These are phyloP conservation scores for Phaffomyces thermotolerans DNA, from an alignment of 805 yeast species.

Conservation along the genomic window DNA sequence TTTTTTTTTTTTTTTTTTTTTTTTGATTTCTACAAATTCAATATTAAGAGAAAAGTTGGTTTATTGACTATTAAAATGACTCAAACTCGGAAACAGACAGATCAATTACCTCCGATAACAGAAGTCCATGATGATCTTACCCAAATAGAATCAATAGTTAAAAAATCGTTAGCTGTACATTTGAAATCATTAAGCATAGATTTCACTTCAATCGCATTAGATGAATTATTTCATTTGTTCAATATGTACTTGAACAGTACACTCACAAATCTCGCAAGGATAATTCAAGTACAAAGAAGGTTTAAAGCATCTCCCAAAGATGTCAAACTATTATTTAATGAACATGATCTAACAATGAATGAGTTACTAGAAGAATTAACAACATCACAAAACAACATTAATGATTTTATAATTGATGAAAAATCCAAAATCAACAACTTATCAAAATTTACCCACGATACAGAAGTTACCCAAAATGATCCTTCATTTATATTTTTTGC, in stretches of 20 bases:
- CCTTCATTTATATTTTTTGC: constrained; percentile 48
- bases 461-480: constrained; percentile 13
- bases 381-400: constrained; percentile 15
- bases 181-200: constrained; percentile 27
- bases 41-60: too few relatives aligned
- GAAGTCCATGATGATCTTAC: constrained; percentile 7
- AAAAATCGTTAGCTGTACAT: constrained; percentile 31
- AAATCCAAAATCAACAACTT: constrained; percentile 9
- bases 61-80: neutral
- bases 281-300: constrained; percentile 56
- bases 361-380: constrained; percentile 34
- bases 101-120: neutral
- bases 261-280: constrained; percentile 36
- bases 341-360: constrained; percentile 33
- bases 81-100: neutral
- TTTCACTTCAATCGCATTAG: constrained; percentile 30
- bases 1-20: too few relatives aligned
- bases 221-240: constrained; percentile 30
- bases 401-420: constrained; percentile 12
- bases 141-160: constrained; percentile 27
- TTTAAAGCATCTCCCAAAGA: constrained; percentile 47
- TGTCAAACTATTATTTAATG: constrained; percentile 35
- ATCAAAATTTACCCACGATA: too few relatives aligned
- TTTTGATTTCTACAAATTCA: too few relatives aligned
- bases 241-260: constrained; percentile 32